Evolutionary conservation across 345 rosid species (phyloP).

Genomic region (Salix suchowensis): DNA sequence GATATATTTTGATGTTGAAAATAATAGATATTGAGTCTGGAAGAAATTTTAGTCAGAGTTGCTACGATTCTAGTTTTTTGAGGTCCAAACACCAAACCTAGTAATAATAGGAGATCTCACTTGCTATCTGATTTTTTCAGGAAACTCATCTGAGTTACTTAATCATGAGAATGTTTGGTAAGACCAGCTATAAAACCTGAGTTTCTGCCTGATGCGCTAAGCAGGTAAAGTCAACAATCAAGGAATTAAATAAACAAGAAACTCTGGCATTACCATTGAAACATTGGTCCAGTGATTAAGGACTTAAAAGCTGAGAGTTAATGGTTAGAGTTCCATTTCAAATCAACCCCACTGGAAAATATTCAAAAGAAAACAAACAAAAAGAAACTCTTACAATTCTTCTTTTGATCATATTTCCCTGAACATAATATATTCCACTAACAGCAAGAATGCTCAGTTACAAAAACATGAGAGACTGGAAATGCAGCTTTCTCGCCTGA

Average conservation of each 20-base stretch:
- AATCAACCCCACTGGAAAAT: background rate
- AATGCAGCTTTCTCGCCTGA: background rate
- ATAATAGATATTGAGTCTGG: background rate
- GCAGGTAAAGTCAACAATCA: background rate
- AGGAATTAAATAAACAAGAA: background rate
- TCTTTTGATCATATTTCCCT: background rate
- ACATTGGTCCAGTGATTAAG: background rate
- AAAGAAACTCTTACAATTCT: background rate
- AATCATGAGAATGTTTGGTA: background rate
- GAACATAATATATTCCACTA: background rate
- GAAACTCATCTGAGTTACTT: background rate
- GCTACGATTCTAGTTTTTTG: background rate
- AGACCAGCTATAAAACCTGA: background rate
- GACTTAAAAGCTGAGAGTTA: background rate
- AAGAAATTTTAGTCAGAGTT: background rate
- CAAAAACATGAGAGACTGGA: background rate
- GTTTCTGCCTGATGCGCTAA: background rate
- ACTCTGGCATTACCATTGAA: background rate
- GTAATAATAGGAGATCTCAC: background rate
- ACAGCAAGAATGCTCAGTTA: background rate
- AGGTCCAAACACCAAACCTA: background rate
- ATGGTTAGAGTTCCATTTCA: background rate
- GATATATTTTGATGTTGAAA: background rate
- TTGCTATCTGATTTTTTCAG: background rate
- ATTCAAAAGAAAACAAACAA: background rate